Evolutionary conservation across 371 early-diverging fungal species (phyloP).

Genomic region (Syncephalastrum contaminatum): DNA sequence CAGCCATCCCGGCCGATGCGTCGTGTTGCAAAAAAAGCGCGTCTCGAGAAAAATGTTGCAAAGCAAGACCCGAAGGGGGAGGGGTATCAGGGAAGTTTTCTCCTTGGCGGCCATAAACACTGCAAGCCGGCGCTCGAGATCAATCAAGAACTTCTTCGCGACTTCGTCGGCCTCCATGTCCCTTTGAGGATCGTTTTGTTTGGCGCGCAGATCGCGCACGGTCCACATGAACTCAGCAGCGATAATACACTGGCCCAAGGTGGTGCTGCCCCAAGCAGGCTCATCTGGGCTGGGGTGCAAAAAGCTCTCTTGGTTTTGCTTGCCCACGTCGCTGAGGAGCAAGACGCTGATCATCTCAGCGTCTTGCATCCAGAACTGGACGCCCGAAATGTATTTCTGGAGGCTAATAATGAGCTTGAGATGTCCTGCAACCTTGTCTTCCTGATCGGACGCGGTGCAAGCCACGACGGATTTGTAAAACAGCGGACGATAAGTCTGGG

Average conservation of each 20-base stretch:
- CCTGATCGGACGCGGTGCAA: conserved; percentile 60
- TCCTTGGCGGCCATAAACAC: conserved; percentile 62
- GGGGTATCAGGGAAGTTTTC: conserved; percentile 45
- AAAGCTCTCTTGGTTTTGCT: conserved; percentile 8
- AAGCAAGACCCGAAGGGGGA: conserved; percentile 57
- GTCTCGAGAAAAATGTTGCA: conserved; percentile 57
- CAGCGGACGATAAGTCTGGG: conserved; percentile 29
- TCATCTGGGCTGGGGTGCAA: conserved; percentile 1
- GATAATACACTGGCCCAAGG: conserved; percentile 61
- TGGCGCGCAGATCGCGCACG: conserved; percentile 44
- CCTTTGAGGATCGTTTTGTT: conserved; percentile 26
- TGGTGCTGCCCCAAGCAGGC: conserved; percentile 56
- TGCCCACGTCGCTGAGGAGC: conserved; percentile 57
- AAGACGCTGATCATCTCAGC: conserved; percentile 63
- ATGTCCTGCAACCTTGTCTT: conserved; percentile 41
- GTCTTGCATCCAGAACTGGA: conserved; percentile 68
- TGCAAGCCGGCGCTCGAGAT: conserved; percentile 58
- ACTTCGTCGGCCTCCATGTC: conserved; percentile 57
- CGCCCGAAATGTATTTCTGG: conserved; percentile 50
- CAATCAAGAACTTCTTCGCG: conserved; percentile 66
- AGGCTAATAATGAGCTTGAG: conserved; percentile 49
- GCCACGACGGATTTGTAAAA: conserved; percentile 62
- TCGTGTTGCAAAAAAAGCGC: conserved; percentile 64
- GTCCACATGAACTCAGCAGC: conserved; percentile 60
- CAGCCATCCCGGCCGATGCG: conserved; percentile 64